Evolutionary conservation across 225 moss, liverwort and hornwort genomes (phyloP), one percentile per base, ranked within the genome.

Genomic region (Polytrichum commune): DNA sequence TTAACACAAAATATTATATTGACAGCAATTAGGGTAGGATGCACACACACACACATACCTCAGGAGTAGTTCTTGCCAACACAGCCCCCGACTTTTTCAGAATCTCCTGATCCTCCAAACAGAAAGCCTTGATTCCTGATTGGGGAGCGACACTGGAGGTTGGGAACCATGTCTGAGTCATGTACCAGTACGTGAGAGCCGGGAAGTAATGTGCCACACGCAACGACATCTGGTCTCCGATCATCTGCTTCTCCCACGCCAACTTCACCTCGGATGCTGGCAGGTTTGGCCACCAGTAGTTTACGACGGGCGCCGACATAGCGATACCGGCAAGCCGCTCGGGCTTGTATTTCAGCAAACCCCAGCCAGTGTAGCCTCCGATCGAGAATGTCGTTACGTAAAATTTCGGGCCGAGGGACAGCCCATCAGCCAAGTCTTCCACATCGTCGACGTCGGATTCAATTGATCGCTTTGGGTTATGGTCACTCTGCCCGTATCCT

Each of bases 281-380:
- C 33, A 90, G 64, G 22, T 84, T 82, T 13, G 27, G 74, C 90
- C 90, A 90, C 87, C 87, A 85, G 55, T 80, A 90, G 62, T 90
- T 90, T 5, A 74, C 70, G 38, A 84, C 84, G 1, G 87, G 87
- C 22, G 90, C 84, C 55, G 80, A 80, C 81, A 87, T 79, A 1
- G 74, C 79, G 24, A 90, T 56, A 66, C 90, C 90, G 29, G 84
- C 90, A 46, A 90, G 75, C 73, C 82, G 80, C 68, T 90, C 76
- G 29, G 87, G 87, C 38, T 84, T 70, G 64, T 90, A 85, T 30
- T 87, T 87, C 20, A 90, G 35, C 19, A 84, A 73, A 23, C 73
- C 58, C 73, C 81, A 90, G 71, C 81, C 90, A 33, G 90, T 90
- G 35, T 79, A 73, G 10, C 89, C 83, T 61, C 89, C 89, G 35